Evolutionary conservation across 345 rosid genomes (phyloP).

Genomic region (Melaleuca alternifolia): DNA sequence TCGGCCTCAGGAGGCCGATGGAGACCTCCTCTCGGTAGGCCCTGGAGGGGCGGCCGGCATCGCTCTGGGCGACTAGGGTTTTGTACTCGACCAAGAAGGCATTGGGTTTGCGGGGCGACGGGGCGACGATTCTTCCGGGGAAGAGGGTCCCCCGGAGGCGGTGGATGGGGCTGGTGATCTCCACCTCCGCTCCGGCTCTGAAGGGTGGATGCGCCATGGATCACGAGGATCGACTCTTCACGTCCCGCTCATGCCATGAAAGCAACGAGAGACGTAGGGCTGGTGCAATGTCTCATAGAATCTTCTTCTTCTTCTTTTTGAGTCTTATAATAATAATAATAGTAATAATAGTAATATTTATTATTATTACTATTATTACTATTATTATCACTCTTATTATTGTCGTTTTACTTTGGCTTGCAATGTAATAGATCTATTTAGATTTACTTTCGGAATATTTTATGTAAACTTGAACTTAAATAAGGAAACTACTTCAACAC

Average conservation of each 20-base stretch:
- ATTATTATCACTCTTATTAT: no score
- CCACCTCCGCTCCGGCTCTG: constrained; percentile 4
- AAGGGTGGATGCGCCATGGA: constrained; percentile 4
- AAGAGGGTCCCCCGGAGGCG: constrained; percentile 1
- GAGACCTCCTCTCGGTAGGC: background rate
- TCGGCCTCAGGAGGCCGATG: constrained; percentile 1
- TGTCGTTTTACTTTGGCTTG: no score
- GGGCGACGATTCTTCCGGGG: constrained; percentile 5
- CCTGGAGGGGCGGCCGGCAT: background rate
- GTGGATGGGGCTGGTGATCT: constrained; percentile 4
- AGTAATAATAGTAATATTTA: no score
- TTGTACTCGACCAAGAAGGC: constrained; percentile 6
- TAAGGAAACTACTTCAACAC: no score
- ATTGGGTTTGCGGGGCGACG: background rate
- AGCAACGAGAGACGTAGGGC: background rate
- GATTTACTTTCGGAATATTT: no score
- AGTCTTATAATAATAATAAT: no score
- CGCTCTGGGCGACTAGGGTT: background rate
- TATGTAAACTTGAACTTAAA: no score
- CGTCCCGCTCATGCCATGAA: background rate
- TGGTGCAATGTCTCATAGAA: no score
- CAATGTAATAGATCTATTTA: no score
- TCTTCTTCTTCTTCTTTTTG: no score
- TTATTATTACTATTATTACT: no score
- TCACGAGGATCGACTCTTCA: background rate